Conservation (phyloP, 176 grass and related monocot genomes). For the Carex pumila region DNA sequence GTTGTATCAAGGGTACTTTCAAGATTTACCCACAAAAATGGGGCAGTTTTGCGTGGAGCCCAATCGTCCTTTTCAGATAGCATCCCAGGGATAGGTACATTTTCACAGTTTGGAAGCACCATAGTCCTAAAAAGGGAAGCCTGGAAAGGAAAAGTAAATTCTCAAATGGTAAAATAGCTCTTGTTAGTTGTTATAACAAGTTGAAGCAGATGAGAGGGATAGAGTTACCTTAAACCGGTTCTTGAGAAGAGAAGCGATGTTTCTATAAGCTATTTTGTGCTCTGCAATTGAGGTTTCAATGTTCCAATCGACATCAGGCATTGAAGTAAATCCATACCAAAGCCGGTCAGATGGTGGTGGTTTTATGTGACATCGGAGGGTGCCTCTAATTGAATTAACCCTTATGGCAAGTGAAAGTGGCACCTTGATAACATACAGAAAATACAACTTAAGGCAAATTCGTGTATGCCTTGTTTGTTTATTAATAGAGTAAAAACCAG, state of each 20-base stretch:
- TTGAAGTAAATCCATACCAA: conserved; percentile 79
- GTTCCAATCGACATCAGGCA: conserved; percentile 88
- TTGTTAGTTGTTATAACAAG: neutral
- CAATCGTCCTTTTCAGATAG: conserved; percentile 80
- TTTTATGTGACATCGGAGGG: conserved; percentile 69
- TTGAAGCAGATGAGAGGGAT: neutral
- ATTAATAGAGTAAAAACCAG: neutral
- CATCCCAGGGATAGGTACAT: conserved; percentile 74
- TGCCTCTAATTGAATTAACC: conserved; percentile 56
- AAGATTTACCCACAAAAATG: conserved; percentile 65
- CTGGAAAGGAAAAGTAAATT: conserved; percentile 27
- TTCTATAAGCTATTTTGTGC: conserved; percentile 61
- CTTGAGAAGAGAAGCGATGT: conserved; percentile 60
- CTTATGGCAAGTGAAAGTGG: conserved; percentile 78
- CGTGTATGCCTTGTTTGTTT: neutral
- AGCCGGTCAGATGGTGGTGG: conserved; percentile 89
- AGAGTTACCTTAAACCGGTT: conserved; percentile 71
- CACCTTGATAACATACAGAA: conserved; percentile 39
- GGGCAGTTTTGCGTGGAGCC: conserved; percentile 57
- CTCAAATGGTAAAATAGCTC: conserved; percentile 3
- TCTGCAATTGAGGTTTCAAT: conserved; percentile 84
- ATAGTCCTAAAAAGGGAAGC: conserved; percentile 56
- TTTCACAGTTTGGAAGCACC: conserved; percentile 88
- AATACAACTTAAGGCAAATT: neutral
- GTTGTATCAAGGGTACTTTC: conserved; percentile 60